Evolutionary conservation across 371 early-diverging fungal genomes (phyloP), one percentile per base, ranked within the genome.

Genomic region (Smittium culicis): DNA sequence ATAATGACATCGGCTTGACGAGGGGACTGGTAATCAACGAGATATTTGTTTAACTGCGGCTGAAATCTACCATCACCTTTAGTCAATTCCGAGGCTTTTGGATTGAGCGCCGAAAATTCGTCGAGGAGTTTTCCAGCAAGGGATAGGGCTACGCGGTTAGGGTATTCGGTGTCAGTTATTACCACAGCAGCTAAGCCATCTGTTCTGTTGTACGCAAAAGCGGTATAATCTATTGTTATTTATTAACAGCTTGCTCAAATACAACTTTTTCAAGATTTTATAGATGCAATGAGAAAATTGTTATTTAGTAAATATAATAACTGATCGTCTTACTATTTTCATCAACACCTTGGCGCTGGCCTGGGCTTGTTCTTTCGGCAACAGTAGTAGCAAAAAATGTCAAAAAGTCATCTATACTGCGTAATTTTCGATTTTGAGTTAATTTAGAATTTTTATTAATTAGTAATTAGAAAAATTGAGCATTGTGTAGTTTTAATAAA

Each of bases 1-100:
- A 95, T 84, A 68, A 98, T 90, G 8, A 87, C 88, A 77, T 99
- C 98, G 5, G 92, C 92, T 69, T 89, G 85, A 67, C 89, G 84
- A 57, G 97, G 97, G 74, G 94, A 91, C 84, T 98, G 96, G 71
- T 88, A 91, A 71, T 87, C 88, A 0, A 59, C 71, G 35, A 98
- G 71, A 64, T 88, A 87, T 34, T 83, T 82, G 65, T 82, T 78
- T 55, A 96, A 75, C 70, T 88, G 85, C 2, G 91, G 87, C 70
- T 85, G 93, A n/a, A 68, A 61, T 29, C 81, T 65, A 56, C 66
- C 70, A 5, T 34, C 65, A 20, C 66, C 60, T 1, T 1, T 29
- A 34, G 28, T 32, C 61, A 17, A 72, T 62, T 29, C 45, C 31
- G 30, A 57, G 34, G 31, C 35, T 61, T 34, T 54, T 34, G 31